Conservation (phyloP, 495 filamentous ascomycete species). For the Echria macrotheca region DNA sequence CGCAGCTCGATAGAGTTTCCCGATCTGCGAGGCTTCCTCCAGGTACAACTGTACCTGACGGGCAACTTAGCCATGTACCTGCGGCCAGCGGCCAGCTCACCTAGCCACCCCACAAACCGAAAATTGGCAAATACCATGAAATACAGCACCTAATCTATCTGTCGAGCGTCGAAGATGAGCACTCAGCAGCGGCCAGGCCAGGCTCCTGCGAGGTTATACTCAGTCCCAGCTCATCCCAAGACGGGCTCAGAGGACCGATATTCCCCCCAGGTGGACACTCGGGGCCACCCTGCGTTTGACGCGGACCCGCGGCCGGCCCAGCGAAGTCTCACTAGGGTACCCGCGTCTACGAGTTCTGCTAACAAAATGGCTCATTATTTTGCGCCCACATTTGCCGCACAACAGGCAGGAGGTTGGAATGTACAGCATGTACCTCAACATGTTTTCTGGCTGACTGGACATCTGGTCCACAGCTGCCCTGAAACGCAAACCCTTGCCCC, state of each 20-base stretch:
- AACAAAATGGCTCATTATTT: constrained; percentile 6
- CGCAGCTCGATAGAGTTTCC: background rate
- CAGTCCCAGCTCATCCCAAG: background rate
- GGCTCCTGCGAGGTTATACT: background rate
- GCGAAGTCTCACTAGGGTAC: constrained; percentile 2
- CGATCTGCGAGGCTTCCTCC: background rate
- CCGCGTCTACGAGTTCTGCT: background rate
- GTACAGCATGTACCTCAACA: background rate
- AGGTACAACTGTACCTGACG: background rate
- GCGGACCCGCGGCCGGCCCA: background rate
- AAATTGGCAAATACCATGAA: background rate
- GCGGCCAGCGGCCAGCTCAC: too few species aligned
- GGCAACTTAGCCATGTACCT: too few species aligned
- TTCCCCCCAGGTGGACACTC: constrained; percentile 3
- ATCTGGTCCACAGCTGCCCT: background rate
- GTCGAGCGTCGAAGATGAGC: too few species aligned
- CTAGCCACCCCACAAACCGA: background rate
- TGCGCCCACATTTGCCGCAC: too few species aligned
- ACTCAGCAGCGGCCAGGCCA: background rate
- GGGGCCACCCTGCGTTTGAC: background rate
- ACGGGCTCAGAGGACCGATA: constrained; percentile 1
- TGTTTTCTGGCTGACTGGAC: too few species aligned
- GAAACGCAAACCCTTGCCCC: constrained; percentile 2
- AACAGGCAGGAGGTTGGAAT: too few species aligned
- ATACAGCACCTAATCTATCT: background rate